Evolutionary conservation across 148 eudicot species (phyloP).

Genomic region (Fagopyrum homotropicum): DNA sequence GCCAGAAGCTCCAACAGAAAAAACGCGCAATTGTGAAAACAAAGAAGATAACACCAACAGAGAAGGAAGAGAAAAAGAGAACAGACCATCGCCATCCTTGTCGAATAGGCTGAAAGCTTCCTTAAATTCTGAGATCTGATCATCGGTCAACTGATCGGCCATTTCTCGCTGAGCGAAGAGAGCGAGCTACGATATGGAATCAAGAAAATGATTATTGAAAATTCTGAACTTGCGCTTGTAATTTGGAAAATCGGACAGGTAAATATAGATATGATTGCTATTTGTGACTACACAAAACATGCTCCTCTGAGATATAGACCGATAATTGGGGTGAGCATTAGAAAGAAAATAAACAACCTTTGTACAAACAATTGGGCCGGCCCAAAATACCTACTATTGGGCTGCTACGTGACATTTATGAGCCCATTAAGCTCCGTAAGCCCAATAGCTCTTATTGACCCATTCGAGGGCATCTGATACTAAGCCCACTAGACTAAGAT

Average conservation of each 20-base stretch:
- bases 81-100: slow-evolving; percentile 47
- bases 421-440: background rate
- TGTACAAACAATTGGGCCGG: background rate
- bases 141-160: slow-evolving; percentile 43
- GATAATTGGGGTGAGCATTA: background rate
- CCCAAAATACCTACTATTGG: background rate
- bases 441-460: background rate
- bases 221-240: background rate
- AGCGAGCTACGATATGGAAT: background rate
- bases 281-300: background rate
- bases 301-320: slow-evolving; percentile 2
- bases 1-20: background rate
- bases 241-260: slow-evolving; percentile 5
- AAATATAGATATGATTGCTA: slow-evolving; percentile 3
- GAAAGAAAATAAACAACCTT: background rate
- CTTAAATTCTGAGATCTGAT: slow-evolving; percentile 47
- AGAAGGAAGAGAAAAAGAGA: background rate
- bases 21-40: background rate
- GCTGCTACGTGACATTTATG: background rate
- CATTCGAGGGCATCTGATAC: background rate
- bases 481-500: background rate
- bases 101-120: slow-evolving; percentile 45
- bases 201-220: background rate
- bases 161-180: slow-evolving; percentile 15
- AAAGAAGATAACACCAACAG: background rate